Evolutionary conservation across 305 asterid species (phyloP).

Genomic region (Fraxinus latifolia): DNA sequence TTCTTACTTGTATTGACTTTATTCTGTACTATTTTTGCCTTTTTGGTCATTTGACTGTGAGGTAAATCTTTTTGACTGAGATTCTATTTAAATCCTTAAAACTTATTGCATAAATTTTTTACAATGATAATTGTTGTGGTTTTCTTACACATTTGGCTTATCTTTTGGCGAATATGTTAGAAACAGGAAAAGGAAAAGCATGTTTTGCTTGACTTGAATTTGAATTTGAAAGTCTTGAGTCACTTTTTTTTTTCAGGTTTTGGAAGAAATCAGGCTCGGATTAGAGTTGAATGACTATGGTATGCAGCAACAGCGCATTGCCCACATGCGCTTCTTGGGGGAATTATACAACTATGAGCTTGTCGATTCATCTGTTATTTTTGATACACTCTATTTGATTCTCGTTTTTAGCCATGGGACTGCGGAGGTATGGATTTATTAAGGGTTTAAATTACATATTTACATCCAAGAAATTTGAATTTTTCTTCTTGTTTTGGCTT

Average conservation of each 20-base stretch:
- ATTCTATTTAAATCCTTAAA: neutral
- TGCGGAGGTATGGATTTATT: slow-evolving; percentile 56
- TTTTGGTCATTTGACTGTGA: neutral
- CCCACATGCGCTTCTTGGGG: slow-evolving; percentile 92
- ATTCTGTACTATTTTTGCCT: neutral
- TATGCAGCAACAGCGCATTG: slow-evolving; percentile 88
- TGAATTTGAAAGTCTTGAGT: slow-evolving; percentile 14
- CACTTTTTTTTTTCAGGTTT: slow-evolving; percentile 54
- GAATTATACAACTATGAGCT: slow-evolving; percentile 95
- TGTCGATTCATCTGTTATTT: slow-evolving; percentile 91
- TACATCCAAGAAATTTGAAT: neutral
- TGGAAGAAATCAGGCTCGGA: slow-evolving; percentile 91
- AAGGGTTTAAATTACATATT: neutral
- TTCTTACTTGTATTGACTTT: neutral
- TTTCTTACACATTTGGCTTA: neutral
- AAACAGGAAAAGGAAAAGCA: slow-evolving; percentile 6
- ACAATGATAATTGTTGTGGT: neutral
- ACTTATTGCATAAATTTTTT: slow-evolving; percentile 8
- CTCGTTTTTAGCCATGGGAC: slow-evolving; percentile 89
- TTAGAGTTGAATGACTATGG: slow-evolving; percentile 90
- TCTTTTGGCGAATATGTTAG: slow-evolving; percentile 9
- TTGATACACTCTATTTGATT: slow-evolving; percentile 83
- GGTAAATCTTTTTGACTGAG: neutral
- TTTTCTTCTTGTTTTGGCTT: neutral
- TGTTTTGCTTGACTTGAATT: neutral